phyloP scores from a whole-genome alignment of 163 green algal species.

The Volvox carteri region DNA sequence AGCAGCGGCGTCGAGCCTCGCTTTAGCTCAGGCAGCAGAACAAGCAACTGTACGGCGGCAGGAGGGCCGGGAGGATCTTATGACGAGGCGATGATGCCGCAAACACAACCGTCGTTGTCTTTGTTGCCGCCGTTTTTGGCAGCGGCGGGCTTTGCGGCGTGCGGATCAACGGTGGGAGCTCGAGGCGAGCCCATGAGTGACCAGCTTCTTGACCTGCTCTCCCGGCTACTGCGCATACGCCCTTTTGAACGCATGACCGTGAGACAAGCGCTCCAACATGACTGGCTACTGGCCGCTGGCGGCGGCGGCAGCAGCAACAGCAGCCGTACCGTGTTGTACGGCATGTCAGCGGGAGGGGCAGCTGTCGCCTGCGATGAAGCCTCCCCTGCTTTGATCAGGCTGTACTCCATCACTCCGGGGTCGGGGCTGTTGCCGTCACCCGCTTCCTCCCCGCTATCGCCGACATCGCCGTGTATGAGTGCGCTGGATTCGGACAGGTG shows the following conservation, averaged over 20 bases:
- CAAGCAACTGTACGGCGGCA: too few relatives aligned
- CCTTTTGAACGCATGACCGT: neutral
- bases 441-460: too few relatives aligned
- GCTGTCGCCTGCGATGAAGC: neutral
- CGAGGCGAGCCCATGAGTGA: slow-evolving; percentile 25
- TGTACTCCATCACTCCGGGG: too few relatives aligned
- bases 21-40: too few relatives aligned
- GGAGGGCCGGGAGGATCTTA: too few relatives aligned
- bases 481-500: neutral
- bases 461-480: neutral
- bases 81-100: neutral
- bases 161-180: slow-evolving; percentile 1
- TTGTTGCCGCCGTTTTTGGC: neutral
- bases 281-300: neutral
- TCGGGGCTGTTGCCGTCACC: too few relatives aligned
- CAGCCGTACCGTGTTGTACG: neutral
- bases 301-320: neutral
- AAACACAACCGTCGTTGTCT: neutral
- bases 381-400: too few relatives aligned
- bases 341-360: neutral
- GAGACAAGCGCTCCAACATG: slow-evolving; percentile 19
- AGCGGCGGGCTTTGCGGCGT: slow-evolving; percentile 7
- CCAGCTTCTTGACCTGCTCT: slow-evolving; percentile 13
- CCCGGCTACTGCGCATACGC: neutral
- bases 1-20: neutral